A percentile compares a stretch with the other conserved stretches of the same genome.
These are phyloP conservation scores for Tripterygium wilfordii DNA, from an alignment of 177 flowering plant species.

Conservation along the genomic window DNA sequence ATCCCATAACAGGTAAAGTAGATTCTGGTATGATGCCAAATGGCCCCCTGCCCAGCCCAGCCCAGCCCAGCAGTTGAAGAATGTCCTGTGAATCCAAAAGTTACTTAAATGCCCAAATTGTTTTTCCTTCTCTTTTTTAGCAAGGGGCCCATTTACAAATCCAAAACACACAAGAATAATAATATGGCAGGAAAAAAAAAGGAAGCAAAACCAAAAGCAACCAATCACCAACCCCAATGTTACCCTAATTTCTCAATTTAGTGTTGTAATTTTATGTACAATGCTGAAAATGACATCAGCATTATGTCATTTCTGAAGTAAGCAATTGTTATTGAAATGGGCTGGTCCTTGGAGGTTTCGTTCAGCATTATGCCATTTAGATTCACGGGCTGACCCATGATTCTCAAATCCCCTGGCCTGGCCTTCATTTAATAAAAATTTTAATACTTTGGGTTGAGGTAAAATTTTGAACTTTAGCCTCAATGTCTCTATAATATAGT, in stretches of 20 bases:
- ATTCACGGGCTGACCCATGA: no score
- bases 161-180: constrained; percentile 46
- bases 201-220: constrained; percentile 43
- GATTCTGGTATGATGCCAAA: constrained; percentile 71
- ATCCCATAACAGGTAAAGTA: constrained; percentile 68
- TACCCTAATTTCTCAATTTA: constrained; percentile 7
- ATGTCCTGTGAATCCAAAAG: constrained; percentile 72
- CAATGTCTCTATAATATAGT: no score
- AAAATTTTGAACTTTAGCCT: no score
- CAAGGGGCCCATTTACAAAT: constrained; percentile 47
- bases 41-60: constrained; percentile 19
- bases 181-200: constrained; percentile 61
- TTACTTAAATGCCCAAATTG: constrained; percentile 18
- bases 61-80: constrained; percentile 40
- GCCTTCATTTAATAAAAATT: no score
- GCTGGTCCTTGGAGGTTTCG: no score
- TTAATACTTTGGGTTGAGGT: no score
- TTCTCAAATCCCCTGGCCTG: no score
- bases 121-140: no score
- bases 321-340: no score
- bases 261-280: constrained; percentile 12
- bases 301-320: constrained; percentile 23
- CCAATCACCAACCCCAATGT: constrained; percentile 42
- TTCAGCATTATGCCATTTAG: no score
- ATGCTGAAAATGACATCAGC: constrained; percentile 27